Conservation (phyloP, 2,329 filamentous ascomycete species). For the Clarireedia sp. region DNA sequence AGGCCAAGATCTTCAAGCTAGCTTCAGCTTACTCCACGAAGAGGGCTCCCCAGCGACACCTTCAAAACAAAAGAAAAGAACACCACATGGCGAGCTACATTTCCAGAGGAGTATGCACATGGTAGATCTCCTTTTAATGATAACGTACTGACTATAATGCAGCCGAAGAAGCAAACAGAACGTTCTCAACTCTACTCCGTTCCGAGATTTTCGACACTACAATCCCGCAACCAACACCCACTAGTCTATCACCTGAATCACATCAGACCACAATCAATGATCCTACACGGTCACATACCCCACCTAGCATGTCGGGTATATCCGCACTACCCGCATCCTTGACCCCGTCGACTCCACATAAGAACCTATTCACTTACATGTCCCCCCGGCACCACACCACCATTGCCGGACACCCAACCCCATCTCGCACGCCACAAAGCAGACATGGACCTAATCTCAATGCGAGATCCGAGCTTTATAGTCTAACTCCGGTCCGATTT, state of each 20-base stretch:
- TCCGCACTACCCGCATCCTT: conserved; percentile 63
- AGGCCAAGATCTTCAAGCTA: conserved; percentile 87
- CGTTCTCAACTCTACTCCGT: conserved; percentile 79
- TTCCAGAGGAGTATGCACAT: conserved; percentile 74
- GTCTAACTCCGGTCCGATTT: conserved; percentile 84
- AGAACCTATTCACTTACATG: conserved; percentile 91
- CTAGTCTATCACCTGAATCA: conserved; percentile 53
- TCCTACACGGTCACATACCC: conserved; percentile 70
- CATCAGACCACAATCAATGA: conserved; percentile 52
- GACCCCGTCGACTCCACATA: conserved; percentile 91
- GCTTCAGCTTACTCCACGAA: conserved; percentile 85
- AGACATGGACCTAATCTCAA: conserved; percentile 84
- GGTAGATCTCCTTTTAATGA: background rate
- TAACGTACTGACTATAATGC: conserved; percentile 3
- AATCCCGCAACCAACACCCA: conserved; percentile 70
- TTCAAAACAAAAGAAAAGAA: conserved; percentile 74
- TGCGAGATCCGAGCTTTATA: conserved; percentile 87
- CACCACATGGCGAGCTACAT: conserved; percentile 81
- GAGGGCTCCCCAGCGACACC: conserved; percentile 90
- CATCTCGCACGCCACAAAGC: conserved; percentile 81
- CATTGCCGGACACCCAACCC: conserved; percentile 75
- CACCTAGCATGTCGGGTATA: conserved; percentile 54
- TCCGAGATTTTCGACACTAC: conserved; percentile 88
- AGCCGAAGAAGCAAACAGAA: conserved; percentile 92
- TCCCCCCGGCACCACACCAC: conserved; percentile 61